Base-by-base conservation (phyloP, 345 rosid genomes). In the Lepidium didymum region DNA sequence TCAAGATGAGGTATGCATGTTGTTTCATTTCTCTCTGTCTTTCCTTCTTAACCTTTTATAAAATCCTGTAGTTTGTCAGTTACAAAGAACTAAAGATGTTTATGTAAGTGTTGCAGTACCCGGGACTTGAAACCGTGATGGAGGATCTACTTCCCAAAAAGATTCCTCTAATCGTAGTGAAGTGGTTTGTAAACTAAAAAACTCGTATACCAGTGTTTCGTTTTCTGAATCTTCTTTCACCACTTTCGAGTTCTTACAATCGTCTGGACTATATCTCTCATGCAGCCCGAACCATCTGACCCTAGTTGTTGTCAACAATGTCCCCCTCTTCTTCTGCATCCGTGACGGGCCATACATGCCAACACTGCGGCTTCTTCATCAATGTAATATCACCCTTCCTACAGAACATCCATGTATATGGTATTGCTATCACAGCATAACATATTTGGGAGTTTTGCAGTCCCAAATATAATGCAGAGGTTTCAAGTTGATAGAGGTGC, bases 261-360 rank as follows among this genome's bases (percentile, higher is more conserved):
- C 27, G 7, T 19, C 15, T 21, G 59, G 55, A 40, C 37, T 37
- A 2, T 57, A 16, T 49, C 50, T 63, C 63, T 52, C 18, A 18
- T 88, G 82, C 89, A 95, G 99, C 77, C 99, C 85, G 65, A 89
- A 95, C 78, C 99, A 95, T 82, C 70, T 95, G 78, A 91, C 91
- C 73, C 79, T 95, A 74, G 96, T 95, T 57, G 67, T 89, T 81
- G 94, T 91, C 82, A 91, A 91, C 80, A 89, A 77, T 67, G 94
- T 95, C 45, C 97, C 99, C 1, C 74, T 91, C 70, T 95, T 95
- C 80, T 95, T 95, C 83, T 91, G 93, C 70, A 80, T 95, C 70
- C 92, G 97, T 27, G 98, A 91, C 12, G 98, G 99, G 52, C 98
- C 96, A 53, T 95, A 95, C 79, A 95, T 95, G 99, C 99, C 99